These are phyloP conservation scores for Lithocarpus polystachyus DNA, from an alignment of 306 rosid species.

Conservation along the genomic window DNA sequence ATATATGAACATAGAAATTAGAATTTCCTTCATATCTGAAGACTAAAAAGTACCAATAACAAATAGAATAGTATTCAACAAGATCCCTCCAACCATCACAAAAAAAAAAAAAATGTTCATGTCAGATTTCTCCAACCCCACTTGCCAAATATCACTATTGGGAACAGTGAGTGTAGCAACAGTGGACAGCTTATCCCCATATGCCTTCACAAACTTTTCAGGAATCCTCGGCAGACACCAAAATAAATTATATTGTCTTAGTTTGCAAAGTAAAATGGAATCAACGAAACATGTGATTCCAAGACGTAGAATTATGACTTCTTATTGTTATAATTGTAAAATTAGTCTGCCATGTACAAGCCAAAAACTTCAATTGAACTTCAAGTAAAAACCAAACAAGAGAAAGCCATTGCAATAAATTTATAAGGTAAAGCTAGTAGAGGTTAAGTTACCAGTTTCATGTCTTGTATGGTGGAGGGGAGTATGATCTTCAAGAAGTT, in stretches of 20 bases:
- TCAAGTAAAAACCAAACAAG: no score
- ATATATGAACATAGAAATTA: conserved; percentile 8
- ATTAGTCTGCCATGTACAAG: no score
- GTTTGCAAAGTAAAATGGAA: no score
- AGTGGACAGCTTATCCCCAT: conserved; percentile 11
- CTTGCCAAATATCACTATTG: conserved; percentile 9
- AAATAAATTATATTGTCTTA: no score
- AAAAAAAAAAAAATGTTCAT: conserved; percentile 17
- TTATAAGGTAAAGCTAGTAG: background rate
- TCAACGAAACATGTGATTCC: no score
- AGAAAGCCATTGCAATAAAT: no score
- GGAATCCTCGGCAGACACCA: conserved; percentile 13
- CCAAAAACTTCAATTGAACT: no score
- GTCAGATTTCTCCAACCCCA: conserved; percentile 1
- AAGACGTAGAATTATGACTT: no score
- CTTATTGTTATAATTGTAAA: no score
- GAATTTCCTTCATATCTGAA: conserved; percentile 15
- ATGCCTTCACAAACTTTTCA: background rate
- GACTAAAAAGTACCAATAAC: conserved; percentile 12
- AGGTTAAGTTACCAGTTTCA: background rate
- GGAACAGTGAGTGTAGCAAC: conserved; percentile 6
- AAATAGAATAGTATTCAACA: conserved; percentile 4
- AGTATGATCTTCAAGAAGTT: background rate
- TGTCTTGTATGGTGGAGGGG: background rate
- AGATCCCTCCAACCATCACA: conserved; percentile 5